These are phyloP conservation scores for Gossypium arboreum DNA, from an alignment of 345 rosid species.

Conservation along the genomic window DNA sequence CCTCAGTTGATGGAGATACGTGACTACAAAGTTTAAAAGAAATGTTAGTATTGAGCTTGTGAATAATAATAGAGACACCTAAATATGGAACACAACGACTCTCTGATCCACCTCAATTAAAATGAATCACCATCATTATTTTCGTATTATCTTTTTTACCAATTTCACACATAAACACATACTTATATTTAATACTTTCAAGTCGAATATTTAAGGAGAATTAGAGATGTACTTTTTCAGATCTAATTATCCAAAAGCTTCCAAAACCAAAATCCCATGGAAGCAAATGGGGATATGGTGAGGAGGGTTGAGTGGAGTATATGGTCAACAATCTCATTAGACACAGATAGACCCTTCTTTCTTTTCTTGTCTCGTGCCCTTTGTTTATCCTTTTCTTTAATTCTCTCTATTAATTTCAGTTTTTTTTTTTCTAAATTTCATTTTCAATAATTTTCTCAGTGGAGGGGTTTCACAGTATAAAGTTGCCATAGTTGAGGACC, in stretches of 20 bases:
- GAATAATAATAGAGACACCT: too few relatives aligned
- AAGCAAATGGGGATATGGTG: conserved; percentile 15
- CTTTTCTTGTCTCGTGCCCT: conserved; percentile 42
- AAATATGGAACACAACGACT: too few relatives aligned
- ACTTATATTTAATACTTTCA: too few relatives aligned
- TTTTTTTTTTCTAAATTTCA: not conserved
- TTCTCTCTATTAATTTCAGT: not conserved
- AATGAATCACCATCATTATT: too few relatives aligned
- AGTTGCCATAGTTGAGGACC: not conserved
- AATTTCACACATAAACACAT: too few relatives aligned
- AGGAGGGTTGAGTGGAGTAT: conserved; percentile 28
- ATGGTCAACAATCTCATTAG: conserved; percentile 49
- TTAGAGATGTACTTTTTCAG: conserved; percentile 25
- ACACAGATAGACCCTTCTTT: conserved; percentile 44
- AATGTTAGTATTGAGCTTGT: too few relatives aligned
- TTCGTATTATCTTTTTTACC: accelerated
- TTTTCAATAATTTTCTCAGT: not conserved
- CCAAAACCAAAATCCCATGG: not conserved
- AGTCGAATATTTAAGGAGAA: not conserved
- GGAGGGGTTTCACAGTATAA: conserved; percentile 15
- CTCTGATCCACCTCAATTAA: too few relatives aligned
- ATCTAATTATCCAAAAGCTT: conserved; percentile 14
- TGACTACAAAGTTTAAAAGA: too few relatives aligned
- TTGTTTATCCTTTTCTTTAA: conserved; percentile 12
- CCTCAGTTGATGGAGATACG: too few relatives aligned